Percentiles rank a stretch among this genome's conserved stretches.
These are phyloP conservation scores for Scleroderma bovista DNA, from an alignment of 768 basidiomycete species.

Conservation along the genomic window DNA sequence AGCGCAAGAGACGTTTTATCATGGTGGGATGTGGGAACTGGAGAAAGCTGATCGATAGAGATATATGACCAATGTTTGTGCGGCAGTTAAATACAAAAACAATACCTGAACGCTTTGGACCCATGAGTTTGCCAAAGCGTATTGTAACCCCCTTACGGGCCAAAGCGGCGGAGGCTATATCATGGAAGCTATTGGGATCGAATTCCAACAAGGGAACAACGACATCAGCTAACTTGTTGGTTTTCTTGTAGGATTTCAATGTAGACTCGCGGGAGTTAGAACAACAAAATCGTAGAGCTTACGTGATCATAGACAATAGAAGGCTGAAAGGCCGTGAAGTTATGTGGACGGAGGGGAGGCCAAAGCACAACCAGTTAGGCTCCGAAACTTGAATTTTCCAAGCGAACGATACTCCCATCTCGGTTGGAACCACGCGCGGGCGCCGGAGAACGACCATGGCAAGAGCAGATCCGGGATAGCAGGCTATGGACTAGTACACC, in stretches of 20 bases:
- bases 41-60: not conserved
- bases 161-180: not conserved
- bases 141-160: not conserved
- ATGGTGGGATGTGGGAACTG: not conserved
- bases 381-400: not conserved
- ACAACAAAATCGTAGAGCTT: not conserved
- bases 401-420: too few relatives aligned
- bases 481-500: too few relatives aligned
- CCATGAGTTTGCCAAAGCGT: not conserved
- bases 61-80: not conserved
- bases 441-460: too few relatives aligned
- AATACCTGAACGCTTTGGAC: not conserved
- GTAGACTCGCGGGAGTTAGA: not conserved
- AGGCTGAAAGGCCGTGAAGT: not conserved
- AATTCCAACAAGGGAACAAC: not conserved
- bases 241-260: too few relatives aligned
- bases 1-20: not conserved
- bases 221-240: not conserved
- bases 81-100: not conserved
- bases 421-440: too few relatives aligned
- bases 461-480: too few relatives aligned
- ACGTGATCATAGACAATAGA: slow-evolving; percentile 1
- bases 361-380: not conserved
- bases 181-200: not conserved
- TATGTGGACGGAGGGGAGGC: not conserved